These are phyloP conservation scores for Ophiostoma sp. DNA, from an alignment of 2,329 filamentous ascomycete species.

Conservation along the genomic window DNA sequence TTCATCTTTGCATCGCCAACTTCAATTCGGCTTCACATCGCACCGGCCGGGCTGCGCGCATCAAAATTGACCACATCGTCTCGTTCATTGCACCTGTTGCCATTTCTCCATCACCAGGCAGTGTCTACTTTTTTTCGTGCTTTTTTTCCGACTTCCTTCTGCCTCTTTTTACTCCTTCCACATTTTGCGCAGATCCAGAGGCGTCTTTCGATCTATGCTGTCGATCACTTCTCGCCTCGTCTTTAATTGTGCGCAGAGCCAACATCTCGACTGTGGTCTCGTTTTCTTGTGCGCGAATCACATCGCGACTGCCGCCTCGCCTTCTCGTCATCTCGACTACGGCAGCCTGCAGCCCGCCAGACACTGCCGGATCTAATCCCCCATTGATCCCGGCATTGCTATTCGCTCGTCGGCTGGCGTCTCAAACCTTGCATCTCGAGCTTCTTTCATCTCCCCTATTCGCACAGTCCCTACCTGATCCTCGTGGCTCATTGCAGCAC, in stretches of 20 bases:
- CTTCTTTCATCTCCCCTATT: too few species aligned
- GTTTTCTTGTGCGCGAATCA: too few species aligned
- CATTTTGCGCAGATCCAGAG: background rate
- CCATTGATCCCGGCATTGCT: too few species aligned
- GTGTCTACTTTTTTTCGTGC: background rate
- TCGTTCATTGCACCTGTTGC: background rate
- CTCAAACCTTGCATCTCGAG: too few species aligned
- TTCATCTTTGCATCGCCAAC: background rate
- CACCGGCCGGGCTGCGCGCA: background rate
- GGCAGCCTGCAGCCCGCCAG: too few species aligned
- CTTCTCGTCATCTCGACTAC: too few species aligned
- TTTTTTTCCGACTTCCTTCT: background rate
- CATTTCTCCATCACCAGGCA: background rate
- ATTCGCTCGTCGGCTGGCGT: too few species aligned
- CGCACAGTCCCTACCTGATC: too few species aligned
- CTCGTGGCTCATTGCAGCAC: too few species aligned
- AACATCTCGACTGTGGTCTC: too few species aligned
- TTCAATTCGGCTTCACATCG: background rate
- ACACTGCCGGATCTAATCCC: too few species aligned
- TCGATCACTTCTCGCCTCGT: background rate
- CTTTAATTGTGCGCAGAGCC: background rate
- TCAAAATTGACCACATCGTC: background rate
- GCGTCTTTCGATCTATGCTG: background rate
- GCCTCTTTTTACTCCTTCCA: background rate
- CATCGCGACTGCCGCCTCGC: too few species aligned